A percentile compares a stretch with the other conserved stretches of the same genome.
Evolutionary conservation across 2,329 filamentous ascomycete species (phyloP).

Genomic region (Corynespora cassiicola): DNA sequence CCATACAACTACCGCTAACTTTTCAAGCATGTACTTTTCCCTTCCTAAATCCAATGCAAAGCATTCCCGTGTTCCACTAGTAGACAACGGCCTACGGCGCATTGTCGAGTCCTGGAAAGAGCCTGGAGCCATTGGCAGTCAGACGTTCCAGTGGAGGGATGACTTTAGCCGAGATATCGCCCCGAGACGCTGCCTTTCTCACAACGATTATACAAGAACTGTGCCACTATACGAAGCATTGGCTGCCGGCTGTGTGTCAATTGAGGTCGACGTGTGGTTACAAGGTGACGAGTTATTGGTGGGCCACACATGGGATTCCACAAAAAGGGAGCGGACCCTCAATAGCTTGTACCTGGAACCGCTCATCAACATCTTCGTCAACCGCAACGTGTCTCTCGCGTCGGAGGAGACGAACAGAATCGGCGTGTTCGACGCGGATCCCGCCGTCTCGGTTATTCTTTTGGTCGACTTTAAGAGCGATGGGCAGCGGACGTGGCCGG

Average conservation of each 20-base stretch:
- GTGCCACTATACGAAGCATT: conserved; percentile 50
- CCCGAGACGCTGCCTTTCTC: conserved; percentile 48
- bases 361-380: conserved; percentile 52
- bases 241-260: conserved; percentile 42
- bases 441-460: conserved; percentile 59
- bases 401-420: conserved; percentile 29
- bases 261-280: conserved; percentile 43
- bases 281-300: conserved; percentile 34
- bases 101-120: conserved; percentile 34
- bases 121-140: conserved; percentile 23
- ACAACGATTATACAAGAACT: conserved; percentile 53
- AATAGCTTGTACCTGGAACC: conserved; percentile 33
- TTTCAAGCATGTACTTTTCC: conserved; percentile 32
- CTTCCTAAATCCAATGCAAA: conserved; percentile 26
- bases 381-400: conserved; percentile 28
- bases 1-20: too few relatives aligned
- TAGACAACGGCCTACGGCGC: conserved; percentile 27
- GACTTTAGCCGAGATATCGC: conserved; percentile 47
- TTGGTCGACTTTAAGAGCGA: conserved; percentile 74
- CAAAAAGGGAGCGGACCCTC: conserved; percentile 27
- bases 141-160: conserved; percentile 38
- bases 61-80: conserved; percentile 24
- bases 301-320: conserved; percentile 29
- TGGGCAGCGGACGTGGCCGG: conserved; percentile 58
- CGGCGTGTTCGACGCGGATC: conserved; percentile 60